phyloP scores from a whole-genome alignment of 2,329 filamentous ascomycete species.

The Phialophora chinensis region DNA sequence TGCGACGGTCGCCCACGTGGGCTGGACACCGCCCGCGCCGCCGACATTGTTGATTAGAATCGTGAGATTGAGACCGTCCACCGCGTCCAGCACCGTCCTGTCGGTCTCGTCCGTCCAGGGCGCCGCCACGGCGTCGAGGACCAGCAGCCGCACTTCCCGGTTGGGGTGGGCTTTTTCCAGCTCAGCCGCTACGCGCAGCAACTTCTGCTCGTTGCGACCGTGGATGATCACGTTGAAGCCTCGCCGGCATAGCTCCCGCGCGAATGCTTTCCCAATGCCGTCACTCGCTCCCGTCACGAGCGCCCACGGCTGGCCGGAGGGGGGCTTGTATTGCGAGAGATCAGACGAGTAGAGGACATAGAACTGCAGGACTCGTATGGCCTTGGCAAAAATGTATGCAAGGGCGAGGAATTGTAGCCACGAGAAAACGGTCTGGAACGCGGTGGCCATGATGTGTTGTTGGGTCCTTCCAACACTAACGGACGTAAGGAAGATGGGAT shows the following conservation, averaged over 20 bases:
- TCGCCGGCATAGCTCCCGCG: slow-evolving; percentile 81
- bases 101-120: not conserved
- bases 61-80: not conserved
- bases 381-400: not conserved
- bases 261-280: slow-evolving; percentile 94
- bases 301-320: slow-evolving; percentile 76
- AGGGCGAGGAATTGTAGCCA: not conserved
- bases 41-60: slow-evolving; percentile 7
- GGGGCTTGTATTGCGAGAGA: slow-evolving; percentile 13
- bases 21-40: not conserved
- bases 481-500: not conserved
- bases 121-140: not conserved
- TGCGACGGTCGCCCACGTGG: not conserved
- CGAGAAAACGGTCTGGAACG: not conserved
- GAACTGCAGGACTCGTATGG: slow-evolving; percentile 2
- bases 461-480: not conserved
- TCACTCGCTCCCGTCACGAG: slow-evolving; percentile 94
- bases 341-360: slow-evolving; percentile 13
- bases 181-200: slow-evolving; percentile 49
- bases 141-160: not conserved
- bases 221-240: slow-evolving; percentile 91
- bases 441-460: not conserved
- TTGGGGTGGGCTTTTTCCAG: slow-evolving; percentile 41
- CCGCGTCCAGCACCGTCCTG: not conserved
- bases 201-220: slow-evolving; percentile 59